Base-by-base conservation (phyloP, 2,329 filamentous ascomycete species). In the Nigrograna mackinnonii region DNA sequence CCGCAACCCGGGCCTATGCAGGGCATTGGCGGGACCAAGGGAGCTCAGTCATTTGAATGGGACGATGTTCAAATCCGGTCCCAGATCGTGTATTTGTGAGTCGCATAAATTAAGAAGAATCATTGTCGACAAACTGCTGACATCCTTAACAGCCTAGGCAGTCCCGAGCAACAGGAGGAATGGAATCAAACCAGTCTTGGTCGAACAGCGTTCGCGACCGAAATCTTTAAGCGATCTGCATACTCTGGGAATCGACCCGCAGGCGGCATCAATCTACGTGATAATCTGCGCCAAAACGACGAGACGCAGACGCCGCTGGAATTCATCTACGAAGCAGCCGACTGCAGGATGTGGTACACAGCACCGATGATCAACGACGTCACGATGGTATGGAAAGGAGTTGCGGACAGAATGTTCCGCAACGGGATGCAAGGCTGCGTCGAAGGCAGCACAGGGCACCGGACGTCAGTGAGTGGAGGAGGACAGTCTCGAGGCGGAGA, bases 1-100 rank as follows among this genome's bases (percentile, higher is more conserved):
- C 70, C 71, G 0, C 63, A 65, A 38, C 52, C 54, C 16, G 66
- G 67, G 7, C 68, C 70, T 32, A 74, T 72, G 56, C 71, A 75
- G 52, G 71, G 68, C 18, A 62, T 75, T 2, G 71, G 71, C 28
- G 72, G 73, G 4, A 71, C 71, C 21, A 74, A 73, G 45, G 73
- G 72, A 31, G 69, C 71, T 0, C 67, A 70, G 41, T 60, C 57
- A 30, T 64, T 67, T 37, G 47, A 57, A 17, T 67, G 59, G 56
- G 58, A 66, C 22, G 63, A 67, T 21, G 55, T 67, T 2, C 57
- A 59, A 44, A 22, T 60, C 26, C 59, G 62, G 24, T 53, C 61
- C 37, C 62, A 66, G 31, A 57, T 58, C 4, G 39, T 54, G n/a
- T 67, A 54, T 40, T 57, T 61, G 55, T 57, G 49, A 37, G 49